A percentile compares a stretch with the other conserved stretches of the same genome.
Conservation (phyloP, 768 basidiomycete species). For the Auriscalpium vulgare region DNA sequence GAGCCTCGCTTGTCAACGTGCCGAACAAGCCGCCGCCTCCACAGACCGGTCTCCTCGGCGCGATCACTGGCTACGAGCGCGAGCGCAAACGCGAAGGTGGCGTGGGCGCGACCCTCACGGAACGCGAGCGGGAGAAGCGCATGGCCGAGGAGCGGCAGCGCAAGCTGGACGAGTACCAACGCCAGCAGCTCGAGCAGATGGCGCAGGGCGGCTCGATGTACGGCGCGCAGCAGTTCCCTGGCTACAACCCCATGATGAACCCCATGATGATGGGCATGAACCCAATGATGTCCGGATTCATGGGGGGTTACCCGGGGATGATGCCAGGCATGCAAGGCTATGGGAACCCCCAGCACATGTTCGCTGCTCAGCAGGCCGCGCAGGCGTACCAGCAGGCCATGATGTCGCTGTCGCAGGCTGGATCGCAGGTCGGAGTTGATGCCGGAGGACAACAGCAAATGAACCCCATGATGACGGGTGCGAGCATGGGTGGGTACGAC, state of each 20-base stretch:
- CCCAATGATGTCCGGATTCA: conserved; percentile 51
- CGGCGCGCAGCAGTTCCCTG: conserved; percentile 37
- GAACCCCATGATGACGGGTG: conserved; percentile 26
- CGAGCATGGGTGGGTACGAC: conserved; percentile 1
- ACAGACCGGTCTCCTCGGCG: conserved; percentile 91
- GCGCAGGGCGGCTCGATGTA: conserved; percentile 72
- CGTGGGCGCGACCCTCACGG: conserved; percentile 88
- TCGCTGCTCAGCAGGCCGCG: conserved; percentile 76
- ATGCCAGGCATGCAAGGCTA: conserved; percentile 36
- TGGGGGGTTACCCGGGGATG: conserved; percentile 44
- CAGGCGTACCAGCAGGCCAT: conserved; percentile 88
- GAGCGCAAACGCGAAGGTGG: conserved; percentile 94
- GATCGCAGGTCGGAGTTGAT: conserved; percentile 61
- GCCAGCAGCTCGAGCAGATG: conserved; percentile 86
- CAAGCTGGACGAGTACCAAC: conserved; percentile 85
- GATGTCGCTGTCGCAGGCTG: conserved; percentile 73
- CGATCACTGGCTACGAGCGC: conserved; percentile 90
- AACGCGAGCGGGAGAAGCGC: conserved; percentile 89
- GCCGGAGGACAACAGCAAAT: conserved; percentile 46
- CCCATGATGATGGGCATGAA: conserved; percentile 58
- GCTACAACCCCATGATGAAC: conserved; percentile 71
- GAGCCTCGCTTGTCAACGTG: conserved; percentile 91
- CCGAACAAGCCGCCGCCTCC: conserved; percentile 91
- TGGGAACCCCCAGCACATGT: conserved; percentile 70
- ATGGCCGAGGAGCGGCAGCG: conserved; percentile 89